A percentile compares a stretch with the other conserved stretches of the same genome.
Conservation (phyloP, 108 stramenopile species). For the Epithemia pelagica region DNA sequence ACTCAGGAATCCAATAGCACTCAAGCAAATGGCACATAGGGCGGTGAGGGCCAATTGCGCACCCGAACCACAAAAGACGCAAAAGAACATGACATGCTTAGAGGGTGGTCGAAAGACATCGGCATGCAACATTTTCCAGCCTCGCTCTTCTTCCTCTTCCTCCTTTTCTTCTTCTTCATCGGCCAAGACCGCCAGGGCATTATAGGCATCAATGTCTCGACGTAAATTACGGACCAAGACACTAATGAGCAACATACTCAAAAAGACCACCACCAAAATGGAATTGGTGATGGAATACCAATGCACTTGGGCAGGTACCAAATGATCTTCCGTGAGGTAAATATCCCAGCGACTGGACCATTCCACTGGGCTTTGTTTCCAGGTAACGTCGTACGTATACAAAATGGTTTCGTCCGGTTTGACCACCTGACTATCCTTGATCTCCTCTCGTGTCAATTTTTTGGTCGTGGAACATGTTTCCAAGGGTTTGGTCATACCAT, state of each 20-base stretch:
- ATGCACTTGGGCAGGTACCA: conserved; percentile 93
- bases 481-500: conserved; percentile 61
- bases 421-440: conserved; percentile 50
- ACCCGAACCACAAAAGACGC: conserved; percentile 94
- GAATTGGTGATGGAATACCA: conserved; percentile 97
- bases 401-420: conserved; percentile 56
- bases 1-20: conserved; percentile 88
- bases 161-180: conserved; percentile 80
- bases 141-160: conserved; percentile 72
- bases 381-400: conserved; percentile 97
- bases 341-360: conserved; percentile 99
- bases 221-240: conserved; percentile 94
- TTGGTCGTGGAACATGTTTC: conserved; percentile 40
- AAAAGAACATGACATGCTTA: conserved; percentile 88
- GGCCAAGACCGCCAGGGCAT: conserved; percentile 81
- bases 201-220: conserved; percentile 94
- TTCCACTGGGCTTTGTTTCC: conserved; percentile 78
- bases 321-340: conserved; percentile 87
- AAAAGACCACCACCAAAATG: conserved; percentile 91
- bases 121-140: conserved; percentile 99
- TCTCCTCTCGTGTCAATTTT: conserved; percentile 33
- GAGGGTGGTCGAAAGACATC: conserved; percentile 99
- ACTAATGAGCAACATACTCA: conserved; percentile 88
- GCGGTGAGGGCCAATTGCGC: conserved; percentile 66
- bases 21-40: conserved; percentile 69